Conservation (phyloP, 139 green algal species). For the Chlamydomonas asymmetrica region DNA sequence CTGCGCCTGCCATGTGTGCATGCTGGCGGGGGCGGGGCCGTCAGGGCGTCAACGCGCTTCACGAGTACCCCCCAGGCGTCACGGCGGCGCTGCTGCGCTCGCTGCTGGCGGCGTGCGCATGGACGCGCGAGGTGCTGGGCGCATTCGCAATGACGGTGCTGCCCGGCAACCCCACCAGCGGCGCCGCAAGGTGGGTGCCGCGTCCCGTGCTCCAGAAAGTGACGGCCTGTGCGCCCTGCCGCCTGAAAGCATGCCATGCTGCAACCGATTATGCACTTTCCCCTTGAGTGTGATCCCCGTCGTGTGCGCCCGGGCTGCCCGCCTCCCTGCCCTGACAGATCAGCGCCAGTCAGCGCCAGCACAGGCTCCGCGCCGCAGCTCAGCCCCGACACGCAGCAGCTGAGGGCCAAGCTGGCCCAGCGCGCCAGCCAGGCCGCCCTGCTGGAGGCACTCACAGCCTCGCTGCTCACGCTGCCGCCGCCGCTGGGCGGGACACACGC, state of each 20-base stretch:
- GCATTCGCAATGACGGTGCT: no score
- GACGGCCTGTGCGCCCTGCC: no score
- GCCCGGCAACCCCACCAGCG: no score
- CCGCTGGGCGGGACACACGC: slow-evolving; percentile 5
- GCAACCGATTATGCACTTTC: no score
- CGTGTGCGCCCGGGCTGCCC: no score
- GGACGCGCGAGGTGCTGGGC: background rate
- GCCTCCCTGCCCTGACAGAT: no score
- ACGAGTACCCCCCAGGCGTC: slow-evolving; percentile 8
- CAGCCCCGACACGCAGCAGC: slow-evolving; percentile 4
- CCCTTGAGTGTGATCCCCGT: no score
- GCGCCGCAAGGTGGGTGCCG: no score
- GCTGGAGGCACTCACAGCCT: slow-evolving; percentile 30
- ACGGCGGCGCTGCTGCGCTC: slow-evolving; percentile 13
- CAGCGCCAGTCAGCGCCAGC: no score
- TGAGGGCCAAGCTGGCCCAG: slow-evolving; percentile 20
- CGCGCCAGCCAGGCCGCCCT: slow-evolving; percentile 22
- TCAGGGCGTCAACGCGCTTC: slow-evolving; percentile 21
- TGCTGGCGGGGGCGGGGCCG: slow-evolving; percentile 16
- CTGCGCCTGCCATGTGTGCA: background rate
- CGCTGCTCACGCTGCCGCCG: slow-evolving; percentile 18
- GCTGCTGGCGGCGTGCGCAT: background rate
- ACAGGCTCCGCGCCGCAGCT: background rate
- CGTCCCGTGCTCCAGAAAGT: no score
- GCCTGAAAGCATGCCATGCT: no score